These are phyloP conservation scores for Backusella circina DNA, from an alignment of 192 early-diverging fungal species.

Conservation along the genomic window DNA sequence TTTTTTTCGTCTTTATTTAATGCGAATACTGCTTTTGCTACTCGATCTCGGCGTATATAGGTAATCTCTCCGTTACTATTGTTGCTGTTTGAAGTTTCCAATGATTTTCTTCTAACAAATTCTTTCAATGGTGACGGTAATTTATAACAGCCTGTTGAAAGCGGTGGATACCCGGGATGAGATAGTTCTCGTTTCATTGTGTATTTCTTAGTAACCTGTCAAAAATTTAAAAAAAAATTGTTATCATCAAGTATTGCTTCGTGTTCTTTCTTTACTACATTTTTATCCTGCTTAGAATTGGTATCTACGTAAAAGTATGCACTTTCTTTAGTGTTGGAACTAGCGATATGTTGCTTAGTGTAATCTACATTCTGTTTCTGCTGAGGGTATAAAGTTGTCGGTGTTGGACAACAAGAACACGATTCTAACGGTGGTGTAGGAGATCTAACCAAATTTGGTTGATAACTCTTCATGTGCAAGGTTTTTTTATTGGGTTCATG, in stretches of 20 bases:
- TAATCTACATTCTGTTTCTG: background rate
- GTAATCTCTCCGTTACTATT: slow-evolving; percentile 5
- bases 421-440: background rate
- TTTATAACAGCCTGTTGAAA: background rate
- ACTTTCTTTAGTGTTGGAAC: background rate
- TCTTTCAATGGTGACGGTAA: background rate
- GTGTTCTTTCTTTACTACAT: background rate
- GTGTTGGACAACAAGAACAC: background rate
- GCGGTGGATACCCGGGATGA: background rate
- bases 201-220: background rate
- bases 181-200: background rate
- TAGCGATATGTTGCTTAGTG: background rate
- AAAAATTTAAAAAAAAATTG: background rate
- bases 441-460: background rate
- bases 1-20: slow-evolving; percentile 9
- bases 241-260: background rate
- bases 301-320: background rate
- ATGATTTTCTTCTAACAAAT: slow-evolving; percentile 17
- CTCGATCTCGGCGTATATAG: slow-evolving; percentile 14
- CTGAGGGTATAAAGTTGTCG: no score
- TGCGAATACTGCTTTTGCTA: slow-evolving; percentile 22
- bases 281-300: background rate
- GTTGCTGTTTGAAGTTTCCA: slow-evolving; percentile 10
- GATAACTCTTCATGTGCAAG: background rate
- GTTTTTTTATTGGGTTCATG: slow-evolving; percentile 71